Evolutionary conservation across 441 rosid genomes (phyloP), one percentile per base, ranked within the genome.

Genomic region (Erodium trifolium): DNA sequence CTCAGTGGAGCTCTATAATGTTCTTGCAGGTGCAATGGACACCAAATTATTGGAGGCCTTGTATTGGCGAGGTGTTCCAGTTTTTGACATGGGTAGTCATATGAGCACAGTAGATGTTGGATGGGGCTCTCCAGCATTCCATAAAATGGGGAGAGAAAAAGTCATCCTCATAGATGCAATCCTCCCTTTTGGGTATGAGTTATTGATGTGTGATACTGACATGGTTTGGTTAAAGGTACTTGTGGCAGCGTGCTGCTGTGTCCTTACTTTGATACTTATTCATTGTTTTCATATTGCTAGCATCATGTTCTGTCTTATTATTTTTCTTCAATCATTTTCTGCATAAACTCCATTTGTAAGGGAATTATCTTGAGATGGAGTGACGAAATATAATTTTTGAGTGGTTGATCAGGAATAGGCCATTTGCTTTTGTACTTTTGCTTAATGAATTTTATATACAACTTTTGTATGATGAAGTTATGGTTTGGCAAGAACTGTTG

Each of bases 91-190:
- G 99, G 96, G 87, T 67, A 92, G 98, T 80, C 98, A 88, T 75
- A 84, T 95, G 95, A 92, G 96, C 78, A 85, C 97, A 13, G 73
- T 81, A 64, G 99, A 95, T 81, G 97, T 90, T 63, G 99, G 99
- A 35, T 95, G 98, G 98, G 99, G 99, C 12, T 80, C 97, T 39
- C 93, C 97, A 1, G 86, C 92, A 41, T 92, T 95, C 78, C 99
- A 95, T 78, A 95, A 90, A 79, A 92, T 95, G 99, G 99, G 98
- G 67, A 87, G 98, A 87, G 97, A 95, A 76, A 95, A 95, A 83
- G 97, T 91, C 67, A 72, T 92, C 75, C 85, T 94, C 73, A 90
- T 94, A 29, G 92, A 94, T 70, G 76, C 88, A 13, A 81, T 94
- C 66, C 89, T 94, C 53, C 96, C 98, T 60, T 90, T 76, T 75